Evolutionary conservation across 2,329 filamentous ascomycete species (phyloP).

Genomic region (Epichloe aotearoae): DNA sequence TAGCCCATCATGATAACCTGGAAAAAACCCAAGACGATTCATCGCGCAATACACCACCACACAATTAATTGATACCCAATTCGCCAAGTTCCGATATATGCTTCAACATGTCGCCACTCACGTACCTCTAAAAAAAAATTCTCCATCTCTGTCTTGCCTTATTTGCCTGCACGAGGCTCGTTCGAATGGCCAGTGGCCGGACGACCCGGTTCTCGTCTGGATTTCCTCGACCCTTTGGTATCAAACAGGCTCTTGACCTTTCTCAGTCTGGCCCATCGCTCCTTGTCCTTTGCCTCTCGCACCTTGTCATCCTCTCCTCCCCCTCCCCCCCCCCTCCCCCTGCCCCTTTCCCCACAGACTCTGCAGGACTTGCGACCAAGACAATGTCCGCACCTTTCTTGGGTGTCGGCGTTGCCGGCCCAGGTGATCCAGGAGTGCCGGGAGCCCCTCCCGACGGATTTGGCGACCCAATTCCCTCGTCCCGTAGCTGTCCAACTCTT

Average conservation of each 20-base stretch:
- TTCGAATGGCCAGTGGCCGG: constrained; percentile 26
- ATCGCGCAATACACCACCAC: not conserved
- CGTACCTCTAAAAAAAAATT: not conserved
- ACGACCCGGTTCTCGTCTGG: constrained; percentile 27
- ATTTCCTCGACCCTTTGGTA: constrained; percentile 45
- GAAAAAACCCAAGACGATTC: too few relatives aligned
- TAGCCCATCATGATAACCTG: too few relatives aligned
- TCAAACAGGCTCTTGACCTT: constrained; percentile 61
- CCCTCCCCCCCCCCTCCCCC: not conserved
- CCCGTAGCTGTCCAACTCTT: constrained; percentile 10
- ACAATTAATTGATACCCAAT: not conserved
- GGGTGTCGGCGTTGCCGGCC: constrained; percentile 6
- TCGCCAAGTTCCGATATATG: not conserved
- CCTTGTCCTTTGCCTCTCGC: constrained; percentile 50
- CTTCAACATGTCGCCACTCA: not conserved
- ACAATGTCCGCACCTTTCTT: constrained; percentile 4
- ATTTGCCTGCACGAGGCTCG: constrained; percentile 5
- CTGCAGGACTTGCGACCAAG: constrained; percentile 3
- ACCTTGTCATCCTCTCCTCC: constrained; percentile 29
- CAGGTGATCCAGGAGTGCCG: constrained; percentile 7
- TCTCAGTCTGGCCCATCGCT: constrained; percentile 58
- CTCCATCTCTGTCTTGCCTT: not conserved
- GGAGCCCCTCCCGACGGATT: not conserved
- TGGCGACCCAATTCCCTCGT: not conserved
- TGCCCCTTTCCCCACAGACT: constrained; percentile 8